Percentiles rank a stretch among this genome's conserved stretches.
These are phyloP conservation scores for Clonostachys sp. DNA, from an alignment of 2,329 filamentous ascomycete genomes.

Conservation along the genomic window DNA sequence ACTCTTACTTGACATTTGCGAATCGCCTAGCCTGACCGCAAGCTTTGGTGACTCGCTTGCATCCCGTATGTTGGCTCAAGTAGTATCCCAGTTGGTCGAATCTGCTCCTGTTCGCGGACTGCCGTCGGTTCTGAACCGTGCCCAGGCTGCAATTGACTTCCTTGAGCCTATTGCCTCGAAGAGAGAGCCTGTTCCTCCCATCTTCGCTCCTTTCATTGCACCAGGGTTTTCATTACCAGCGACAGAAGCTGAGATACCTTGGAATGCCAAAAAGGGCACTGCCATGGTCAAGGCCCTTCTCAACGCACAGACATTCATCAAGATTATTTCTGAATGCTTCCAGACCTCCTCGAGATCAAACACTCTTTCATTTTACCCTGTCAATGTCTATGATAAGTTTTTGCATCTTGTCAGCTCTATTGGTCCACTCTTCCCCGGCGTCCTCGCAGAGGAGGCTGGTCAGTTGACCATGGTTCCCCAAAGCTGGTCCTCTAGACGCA, in stretches of 20 bases:
- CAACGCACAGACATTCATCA: constrained; percentile 70
- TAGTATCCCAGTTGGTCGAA: constrained; percentile 76
- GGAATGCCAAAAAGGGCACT: constrained; percentile 62
- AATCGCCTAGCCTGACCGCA: constrained; percentile 72
- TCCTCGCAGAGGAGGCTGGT: constrained; percentile 79
- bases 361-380: constrained; percentile 61
- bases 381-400: constrained; percentile 86
- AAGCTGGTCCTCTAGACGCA: constrained; percentile 42
- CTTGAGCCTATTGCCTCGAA: constrained; percentile 60
- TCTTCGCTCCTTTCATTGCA: constrained; percentile 65
- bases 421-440: constrained; percentile 72
- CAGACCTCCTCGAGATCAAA: constrained; percentile 59
- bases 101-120: constrained; percentile 75
- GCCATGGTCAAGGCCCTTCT: constrained; percentile 73
- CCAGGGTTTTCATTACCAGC: constrained; percentile 28
- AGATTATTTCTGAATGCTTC: constrained; percentile 71
- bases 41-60: constrained; percentile 56
- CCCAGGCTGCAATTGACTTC: constrained; percentile 63
- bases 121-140: constrained; percentile 73
- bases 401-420: constrained; percentile 67
- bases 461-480: constrained; percentile 71
- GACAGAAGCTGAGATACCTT: constrained; percentile 23
- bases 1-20: constrained; percentile 76
- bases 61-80: constrained; percentile 65
- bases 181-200: constrained; percentile 48